Base-by-base conservation (phyloP, 106 monocot species). In the Amphibolis antarctica region DNA sequence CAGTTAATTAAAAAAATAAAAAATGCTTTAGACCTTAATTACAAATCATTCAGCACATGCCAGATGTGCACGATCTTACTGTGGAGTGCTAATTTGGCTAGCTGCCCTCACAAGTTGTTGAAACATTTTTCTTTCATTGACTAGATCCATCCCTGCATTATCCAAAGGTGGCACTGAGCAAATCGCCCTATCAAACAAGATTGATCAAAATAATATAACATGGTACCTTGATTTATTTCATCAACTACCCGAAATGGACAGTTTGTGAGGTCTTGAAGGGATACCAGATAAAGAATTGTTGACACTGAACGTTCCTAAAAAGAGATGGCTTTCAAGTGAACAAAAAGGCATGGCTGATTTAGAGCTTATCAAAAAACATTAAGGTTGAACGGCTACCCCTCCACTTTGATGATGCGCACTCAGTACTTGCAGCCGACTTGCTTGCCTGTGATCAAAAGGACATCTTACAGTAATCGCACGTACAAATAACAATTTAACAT, bases 101-200 rank as follows among this genome's bases (percentile, higher is more conserved):
- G 96, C 86, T 44, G 96, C 96, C 69, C 90, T 79, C 30, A 98
- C 96, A 59, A 98, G 96, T 63, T 98, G 96, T 64, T 98, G 96
- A 70, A 98, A 98, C 96, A 98, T 98, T 62, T 98, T 98, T 57
- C 96, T 80, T 71, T 98, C 96, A 53, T 98, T 98, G 68, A 98
- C 80, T 3, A 87, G 96, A 64, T 98, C 96, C 96, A 98, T 98
- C 30, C 96, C 96, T 98, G 54, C 63, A 12, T 27, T n/a, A 65
- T 22, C 1, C 21, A 52, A 59, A n/a, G 28, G 36, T 10, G 24
- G 22, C 54, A 55, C 12, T 23, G 15, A 20, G 18, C 45, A 21
- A 17, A 20, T 44, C 12, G 3, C 44, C 44, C 22, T 7, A 20
- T 13, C 12, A 21, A 29, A 53, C 0, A 31, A 65, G 25, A 0